phyloP scores from a whole-genome alignment of 2,329 filamentous ascomycete species.

The Didymella keratinophila region DNA sequence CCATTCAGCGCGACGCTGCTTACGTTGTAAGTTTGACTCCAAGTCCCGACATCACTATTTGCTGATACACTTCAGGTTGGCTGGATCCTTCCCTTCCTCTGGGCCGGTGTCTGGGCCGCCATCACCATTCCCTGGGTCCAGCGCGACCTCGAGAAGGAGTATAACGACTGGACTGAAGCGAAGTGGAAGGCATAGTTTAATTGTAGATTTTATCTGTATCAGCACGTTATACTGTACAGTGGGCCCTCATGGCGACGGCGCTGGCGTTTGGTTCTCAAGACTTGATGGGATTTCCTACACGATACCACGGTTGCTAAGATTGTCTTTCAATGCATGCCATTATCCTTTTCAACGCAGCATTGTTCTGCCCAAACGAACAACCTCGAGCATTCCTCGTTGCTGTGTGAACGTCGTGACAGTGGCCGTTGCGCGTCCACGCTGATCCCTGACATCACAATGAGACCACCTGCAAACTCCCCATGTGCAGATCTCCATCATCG shows the following conservation, averaged over 20 bases:
- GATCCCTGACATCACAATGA: slow-evolving; percentile 22
- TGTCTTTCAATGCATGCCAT: slow-evolving; percentile 11
- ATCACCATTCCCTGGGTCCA: slow-evolving; percentile 58
- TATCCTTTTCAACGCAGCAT: background rate
- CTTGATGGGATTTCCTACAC: background rate
- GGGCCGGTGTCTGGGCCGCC: slow-evolving; percentile 58
- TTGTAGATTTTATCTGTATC: slow-evolving; percentile 13
- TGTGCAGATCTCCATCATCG: slow-evolving; percentile 10
- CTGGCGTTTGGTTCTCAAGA: slow-evolving; percentile 4
- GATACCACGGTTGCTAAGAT: slow-evolving; percentile 18
- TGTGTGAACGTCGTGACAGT: background rate
- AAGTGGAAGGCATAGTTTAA: slow-evolving; percentile 47
- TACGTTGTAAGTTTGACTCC: slow-evolving; percentile 53
- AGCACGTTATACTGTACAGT: slow-evolving; percentile 7
- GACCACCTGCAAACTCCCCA: slow-evolving; percentile 1
- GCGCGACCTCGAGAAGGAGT: slow-evolving; percentile 45
- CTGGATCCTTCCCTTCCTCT: slow-evolving; percentile 59
- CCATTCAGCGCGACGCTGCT: slow-evolving; percentile 56
- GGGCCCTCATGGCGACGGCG: slow-evolving; percentile 14
- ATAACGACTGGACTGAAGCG: slow-evolving; percentile 47
- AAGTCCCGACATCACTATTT: background rate
- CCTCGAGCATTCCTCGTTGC: too few relatives aligned
- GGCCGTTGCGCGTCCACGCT: slow-evolving; percentile 1
- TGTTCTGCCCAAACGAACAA: too few relatives aligned
- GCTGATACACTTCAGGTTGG: slow-evolving; percentile 48